Conservation (phyloP, 345 rosid species). For the Melaleuca alternifolia region DNA sequence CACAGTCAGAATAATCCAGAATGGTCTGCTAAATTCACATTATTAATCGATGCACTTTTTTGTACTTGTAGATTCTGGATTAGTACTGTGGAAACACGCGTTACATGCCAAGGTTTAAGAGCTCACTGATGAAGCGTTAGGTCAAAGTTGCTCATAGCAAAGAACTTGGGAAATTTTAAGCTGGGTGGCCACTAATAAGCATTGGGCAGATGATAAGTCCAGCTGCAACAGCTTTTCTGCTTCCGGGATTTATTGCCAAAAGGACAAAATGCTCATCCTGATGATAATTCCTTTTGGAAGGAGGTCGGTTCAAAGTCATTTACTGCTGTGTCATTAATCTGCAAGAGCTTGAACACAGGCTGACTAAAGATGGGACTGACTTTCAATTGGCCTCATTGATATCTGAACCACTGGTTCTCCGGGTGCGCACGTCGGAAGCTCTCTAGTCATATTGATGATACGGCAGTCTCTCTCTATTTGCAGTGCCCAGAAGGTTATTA, state of each 20-base stretch:
- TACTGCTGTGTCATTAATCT: neutral
- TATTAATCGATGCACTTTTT: neutral
- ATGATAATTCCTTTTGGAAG: neutral
- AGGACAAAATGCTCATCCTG: constrained; percentile 8
- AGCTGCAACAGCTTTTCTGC: constrained; percentile 4
- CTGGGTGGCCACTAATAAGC: neutral
- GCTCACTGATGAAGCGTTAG: neutral
- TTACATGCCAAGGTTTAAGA: neutral
- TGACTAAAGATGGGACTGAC: neutral
- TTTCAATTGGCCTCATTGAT: neutral
- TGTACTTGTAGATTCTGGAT: neutral
- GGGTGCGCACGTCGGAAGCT: neutral
- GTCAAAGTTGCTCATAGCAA: neutral
- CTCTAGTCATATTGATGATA: neutral
- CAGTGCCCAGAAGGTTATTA: neutral
- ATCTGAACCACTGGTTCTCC: neutral
- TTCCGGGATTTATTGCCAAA: constrained; percentile 25
- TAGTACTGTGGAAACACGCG: neutral
- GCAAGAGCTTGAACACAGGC: neutral
- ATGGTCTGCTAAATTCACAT: neutral
- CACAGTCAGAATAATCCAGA: neutral
- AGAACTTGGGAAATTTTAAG: neutral
- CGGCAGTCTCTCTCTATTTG: neutral
- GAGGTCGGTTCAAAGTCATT: neutral
- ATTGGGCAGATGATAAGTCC: too few relatives aligned